Conservation (phyloP, 2,329 filamentous ascomycete species). For the Sporothrix schenckii region DNA sequence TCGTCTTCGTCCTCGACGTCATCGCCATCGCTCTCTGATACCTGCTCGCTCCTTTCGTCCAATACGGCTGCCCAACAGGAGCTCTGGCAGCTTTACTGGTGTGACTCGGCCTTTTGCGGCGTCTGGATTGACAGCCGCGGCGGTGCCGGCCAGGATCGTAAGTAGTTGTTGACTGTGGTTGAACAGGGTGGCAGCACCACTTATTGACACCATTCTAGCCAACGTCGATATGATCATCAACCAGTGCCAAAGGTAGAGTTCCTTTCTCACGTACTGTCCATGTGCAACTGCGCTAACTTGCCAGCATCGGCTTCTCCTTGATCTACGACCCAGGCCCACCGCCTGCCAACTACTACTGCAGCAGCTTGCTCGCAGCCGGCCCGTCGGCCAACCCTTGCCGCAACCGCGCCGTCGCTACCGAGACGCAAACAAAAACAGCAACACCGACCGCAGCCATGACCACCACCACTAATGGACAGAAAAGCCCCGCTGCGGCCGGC, state of each 20-base stretch:
- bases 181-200: background rate
- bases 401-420: background rate
- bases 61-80: constrained; percentile 36
- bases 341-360: constrained; percentile 40
- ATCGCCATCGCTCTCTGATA: background rate
- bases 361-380: constrained; percentile 30
- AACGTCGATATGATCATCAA: constrained; percentile 57
- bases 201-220: constrained; percentile 43
- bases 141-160: constrained; percentile 50
- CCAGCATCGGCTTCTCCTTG: constrained; percentile 41
- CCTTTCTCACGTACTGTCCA: background rate
- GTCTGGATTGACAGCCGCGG: constrained; percentile 44
- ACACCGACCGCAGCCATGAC: background rate
- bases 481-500: background rate
- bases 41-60: constrained; percentile 29
- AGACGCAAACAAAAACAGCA: background rate
- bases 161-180: constrained; percentile 35
- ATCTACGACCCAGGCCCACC: constrained; percentile 46
- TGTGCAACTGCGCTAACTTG: background rate
- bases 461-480: background rate
- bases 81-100: constrained; percentile 56
- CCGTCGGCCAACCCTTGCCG: constrained; percentile 27
- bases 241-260: constrained; percentile 53
- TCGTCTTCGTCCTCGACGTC: background rate
- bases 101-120: constrained; percentile 55